Evolutionary conservation across 352 stramenopile species (phyloP).

Genomic region (Globisporangium irregulare): DNA sequence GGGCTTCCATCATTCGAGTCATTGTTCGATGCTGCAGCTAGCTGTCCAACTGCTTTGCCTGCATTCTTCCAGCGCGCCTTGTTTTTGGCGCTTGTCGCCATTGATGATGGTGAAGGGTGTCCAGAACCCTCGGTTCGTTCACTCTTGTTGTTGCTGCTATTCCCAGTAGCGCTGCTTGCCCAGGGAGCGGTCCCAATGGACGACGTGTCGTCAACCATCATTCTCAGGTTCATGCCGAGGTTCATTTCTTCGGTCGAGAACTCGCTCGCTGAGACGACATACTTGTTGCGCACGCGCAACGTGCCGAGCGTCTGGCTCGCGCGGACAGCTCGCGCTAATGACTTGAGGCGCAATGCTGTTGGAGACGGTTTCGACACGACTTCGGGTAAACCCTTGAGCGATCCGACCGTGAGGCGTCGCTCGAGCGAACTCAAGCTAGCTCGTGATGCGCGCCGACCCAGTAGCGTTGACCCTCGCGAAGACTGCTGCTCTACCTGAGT

Average conservation of each 20-base stretch:
- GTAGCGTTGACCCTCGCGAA: conserved; percentile 3
- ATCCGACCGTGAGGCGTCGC: conserved; percentile 12
- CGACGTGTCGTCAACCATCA: conserved; percentile 29
- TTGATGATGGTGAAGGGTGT: background rate
- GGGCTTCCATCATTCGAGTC: background rate
- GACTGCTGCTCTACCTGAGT: background rate
- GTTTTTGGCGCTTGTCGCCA: conserved; percentile 8
- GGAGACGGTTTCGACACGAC: conserved; percentile 31
- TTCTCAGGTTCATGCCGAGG: conserved; percentile 28
- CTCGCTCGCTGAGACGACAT: conserved; percentile 35
- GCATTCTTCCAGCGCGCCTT: conserved; percentile 15
- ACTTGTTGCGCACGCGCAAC: conserved; percentile 30
- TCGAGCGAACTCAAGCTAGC: conserved; percentile 6
- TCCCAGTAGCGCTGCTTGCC: background rate
- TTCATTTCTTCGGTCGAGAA: conserved; percentile 41
- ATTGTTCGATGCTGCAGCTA: background rate
- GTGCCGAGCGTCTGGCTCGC: conserved; percentile 50
- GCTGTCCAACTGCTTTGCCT: background rate
- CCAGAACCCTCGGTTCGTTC: background rate
- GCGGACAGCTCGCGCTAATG: conserved; percentile 50
- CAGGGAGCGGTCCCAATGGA: conserved; percentile 7
- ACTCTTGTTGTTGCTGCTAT: conserved; percentile 6
- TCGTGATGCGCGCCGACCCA: conserved; percentile 17
- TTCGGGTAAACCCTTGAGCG: conserved; percentile 17
- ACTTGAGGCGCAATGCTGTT: conserved; percentile 37